Conservation (phyloP, 306 rosid genomes). For the Prunus persica region DNA sequence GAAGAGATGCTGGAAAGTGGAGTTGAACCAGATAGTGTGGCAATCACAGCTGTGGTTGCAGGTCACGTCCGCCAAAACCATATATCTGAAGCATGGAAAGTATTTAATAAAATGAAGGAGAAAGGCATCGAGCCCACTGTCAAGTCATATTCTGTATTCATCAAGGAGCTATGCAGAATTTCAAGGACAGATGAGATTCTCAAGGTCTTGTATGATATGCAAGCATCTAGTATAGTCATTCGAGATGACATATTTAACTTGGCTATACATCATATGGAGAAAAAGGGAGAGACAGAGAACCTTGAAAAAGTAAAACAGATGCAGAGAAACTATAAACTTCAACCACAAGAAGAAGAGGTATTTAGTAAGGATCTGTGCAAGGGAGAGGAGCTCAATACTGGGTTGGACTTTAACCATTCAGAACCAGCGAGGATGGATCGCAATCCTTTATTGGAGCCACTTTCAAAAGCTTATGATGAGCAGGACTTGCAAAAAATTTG, state of each 20-base stretch:
- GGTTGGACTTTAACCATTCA: conserved; percentile 21
- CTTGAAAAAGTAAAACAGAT: conserved; percentile 61
- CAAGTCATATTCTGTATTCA: conserved; percentile 62
- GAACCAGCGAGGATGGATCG: conserved; percentile 23
- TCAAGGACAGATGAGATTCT: conserved; percentile 67
- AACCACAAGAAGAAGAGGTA: conserved; percentile 31
- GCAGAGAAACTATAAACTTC: conserved; percentile 35
- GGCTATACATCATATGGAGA: conserved; percentile 54
- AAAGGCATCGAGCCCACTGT: conserved; percentile 57
- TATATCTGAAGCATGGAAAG: conserved; percentile 63
- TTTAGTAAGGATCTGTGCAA: conserved; percentile 23
- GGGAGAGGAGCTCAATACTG: conserved; percentile 27
- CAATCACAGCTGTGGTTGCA: conserved; percentile 76
- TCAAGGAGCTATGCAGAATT: conserved; percentile 75
- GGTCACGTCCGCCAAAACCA: conserved; percentile 62
- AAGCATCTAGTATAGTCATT: conserved; percentile 41
- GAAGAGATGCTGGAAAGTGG: conserved; percentile 73
- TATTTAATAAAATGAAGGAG: conserved; percentile 55
- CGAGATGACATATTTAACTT: conserved; percentile 46
- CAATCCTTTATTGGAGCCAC: conserved; percentile 21
- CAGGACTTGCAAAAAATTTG: conserved; percentile 44
- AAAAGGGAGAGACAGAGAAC: conserved; percentile 42
- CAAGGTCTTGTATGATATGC: conserved; percentile 67
- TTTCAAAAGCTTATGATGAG: conserved; percentile 38
- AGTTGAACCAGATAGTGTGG: conserved; percentile 58